Percentiles rank a stretch among this genome's conserved stretches.
These are phyloP conservation scores for Pseudognaphalium luteoalbum DNA, from an alignment of 129 eudicot genomes.

Conservation along the genomic window DNA sequence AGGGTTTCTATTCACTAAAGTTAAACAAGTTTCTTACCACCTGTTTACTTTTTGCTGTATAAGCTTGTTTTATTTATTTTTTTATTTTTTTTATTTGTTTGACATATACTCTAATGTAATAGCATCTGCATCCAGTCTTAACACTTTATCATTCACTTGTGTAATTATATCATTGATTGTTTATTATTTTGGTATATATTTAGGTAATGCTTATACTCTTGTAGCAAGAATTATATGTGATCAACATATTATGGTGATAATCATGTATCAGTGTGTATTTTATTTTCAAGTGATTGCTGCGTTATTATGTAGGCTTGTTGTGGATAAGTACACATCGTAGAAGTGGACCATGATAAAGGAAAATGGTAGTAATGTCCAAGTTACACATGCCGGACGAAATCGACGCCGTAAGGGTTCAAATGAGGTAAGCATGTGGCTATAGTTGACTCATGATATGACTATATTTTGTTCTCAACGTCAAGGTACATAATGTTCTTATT, in stretches of 20 bases:
- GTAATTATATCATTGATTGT: slow-evolving; percentile 6
- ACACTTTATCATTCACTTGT: background rate
- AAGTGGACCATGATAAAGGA: slow-evolving; percentile 36
- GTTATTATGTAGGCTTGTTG: slow-evolving; percentile 20
- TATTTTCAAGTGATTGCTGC: background rate
- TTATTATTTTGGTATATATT: slow-evolving; percentile 2
- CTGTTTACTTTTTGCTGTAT: slow-evolving; percentile 2
- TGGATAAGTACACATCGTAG: slow-evolving; percentile 7
- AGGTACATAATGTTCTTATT: background rate
- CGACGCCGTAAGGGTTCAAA: slow-evolving; percentile 62
- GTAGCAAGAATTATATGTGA: slow-evolving; percentile 12
- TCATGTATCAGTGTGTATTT: background rate
- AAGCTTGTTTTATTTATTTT: slow-evolving; percentile 3
- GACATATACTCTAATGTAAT: background rate
- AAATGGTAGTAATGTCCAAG: slow-evolving; percentile 34
- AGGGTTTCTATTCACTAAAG: background rate
- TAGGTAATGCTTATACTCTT: slow-evolving; percentile 11
- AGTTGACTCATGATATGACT: background rate
- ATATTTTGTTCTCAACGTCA: slow-evolving; percentile 4
- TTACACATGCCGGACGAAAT: slow-evolving; percentile 46
- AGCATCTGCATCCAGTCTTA: background rate
- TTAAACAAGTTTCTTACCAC: background rate
- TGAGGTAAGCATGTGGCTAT: slow-evolving; percentile 42
- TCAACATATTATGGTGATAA: background rate
- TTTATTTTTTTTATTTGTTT: background rate